These are phyloP conservation scores for Chimonanthus praecox DNA, from an alignment of 164 flowering plant genomes.

Conservation along the genomic window DNA sequence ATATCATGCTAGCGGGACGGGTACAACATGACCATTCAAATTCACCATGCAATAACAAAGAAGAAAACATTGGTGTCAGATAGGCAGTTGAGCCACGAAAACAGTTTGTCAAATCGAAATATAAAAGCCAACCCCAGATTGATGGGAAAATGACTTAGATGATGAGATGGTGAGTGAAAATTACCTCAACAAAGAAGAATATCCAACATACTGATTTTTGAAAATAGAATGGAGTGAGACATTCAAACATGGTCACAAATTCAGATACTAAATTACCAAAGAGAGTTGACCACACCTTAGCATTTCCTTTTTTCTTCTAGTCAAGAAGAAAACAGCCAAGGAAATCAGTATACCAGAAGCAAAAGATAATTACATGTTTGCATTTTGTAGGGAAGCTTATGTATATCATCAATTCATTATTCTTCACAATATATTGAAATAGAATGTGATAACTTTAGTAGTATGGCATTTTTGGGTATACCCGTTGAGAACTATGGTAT, in stretches of 20 bases:
- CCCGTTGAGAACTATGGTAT: conserved; percentile 96
- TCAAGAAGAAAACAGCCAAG: not conserved
- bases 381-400: not conserved
- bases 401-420: not conserved
- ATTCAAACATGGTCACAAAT: not conserved
- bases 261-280: not conserved
- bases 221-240: not conserved
- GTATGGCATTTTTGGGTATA: conserved; percentile 14
- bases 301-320: not conserved
- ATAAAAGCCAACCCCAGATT: too few relatives aligned
- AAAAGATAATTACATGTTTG: not conserved
- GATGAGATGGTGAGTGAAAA: not conserved
- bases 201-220: not conserved
- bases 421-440: not conserved
- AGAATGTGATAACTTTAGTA: not conserved
- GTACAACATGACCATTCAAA: too few relatives aligned
- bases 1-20: too few relatives aligned
- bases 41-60: too few relatives aligned
- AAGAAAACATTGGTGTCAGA: too few relatives aligned
- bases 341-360: not conserved
- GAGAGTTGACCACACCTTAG: not conserved
- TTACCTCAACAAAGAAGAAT: not conserved
- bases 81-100: too few relatives aligned
- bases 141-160: not conserved
- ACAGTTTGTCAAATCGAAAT: too few relatives aligned